Conservation (phyloP, 2,329 filamentous ascomycete genomes). For the Xylaria sp. region DNA sequence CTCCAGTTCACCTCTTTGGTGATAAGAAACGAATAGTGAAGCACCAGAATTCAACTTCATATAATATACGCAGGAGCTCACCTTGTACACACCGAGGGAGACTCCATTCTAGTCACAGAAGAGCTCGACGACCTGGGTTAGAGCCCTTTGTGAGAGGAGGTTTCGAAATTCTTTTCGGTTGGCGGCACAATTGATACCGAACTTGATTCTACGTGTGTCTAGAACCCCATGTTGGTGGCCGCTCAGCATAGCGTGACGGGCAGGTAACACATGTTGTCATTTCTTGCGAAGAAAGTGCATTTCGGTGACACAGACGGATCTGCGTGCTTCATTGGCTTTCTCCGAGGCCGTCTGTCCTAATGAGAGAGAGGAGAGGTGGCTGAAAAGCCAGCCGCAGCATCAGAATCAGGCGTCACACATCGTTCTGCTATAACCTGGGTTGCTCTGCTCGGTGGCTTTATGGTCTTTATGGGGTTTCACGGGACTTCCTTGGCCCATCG, state of each 20-base stretch:
- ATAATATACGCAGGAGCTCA: neutral
- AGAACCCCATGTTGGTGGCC: constrained; percentile 20
- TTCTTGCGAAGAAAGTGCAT: constrained; percentile 24
- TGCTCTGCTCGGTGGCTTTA: constrained; percentile 21
- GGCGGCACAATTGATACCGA: constrained; percentile 18
- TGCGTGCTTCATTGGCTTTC: constrained; percentile 19
- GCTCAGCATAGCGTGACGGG: constrained; percentile 29
- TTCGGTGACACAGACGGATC: constrained; percentile 24
- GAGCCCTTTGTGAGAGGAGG: constrained; percentile 7
- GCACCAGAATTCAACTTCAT: neutral
- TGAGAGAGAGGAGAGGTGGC: constrained; percentile 21
- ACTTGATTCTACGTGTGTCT: constrained; percentile 26
- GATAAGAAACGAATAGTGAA: neutral
- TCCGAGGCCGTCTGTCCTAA: constrained; percentile 25
- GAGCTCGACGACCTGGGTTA: neutral
- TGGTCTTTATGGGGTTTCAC: no score
- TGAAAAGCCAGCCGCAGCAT: constrained; percentile 24
- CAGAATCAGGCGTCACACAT: constrained; percentile 28
- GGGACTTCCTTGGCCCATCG: constrained; percentile 6
- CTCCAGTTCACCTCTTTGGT: neutral
- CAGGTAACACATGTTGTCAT: constrained; percentile 36
- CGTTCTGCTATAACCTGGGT: constrained; percentile 26
- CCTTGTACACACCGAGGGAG: neutral
- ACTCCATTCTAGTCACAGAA: neutral
- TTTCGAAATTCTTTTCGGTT: constrained; percentile 2